These are phyloP conservation scores for Talaromyces sp. DNA, from an alignment of 2,329 filamentous ascomycete species.

Conservation along the genomic window DNA sequence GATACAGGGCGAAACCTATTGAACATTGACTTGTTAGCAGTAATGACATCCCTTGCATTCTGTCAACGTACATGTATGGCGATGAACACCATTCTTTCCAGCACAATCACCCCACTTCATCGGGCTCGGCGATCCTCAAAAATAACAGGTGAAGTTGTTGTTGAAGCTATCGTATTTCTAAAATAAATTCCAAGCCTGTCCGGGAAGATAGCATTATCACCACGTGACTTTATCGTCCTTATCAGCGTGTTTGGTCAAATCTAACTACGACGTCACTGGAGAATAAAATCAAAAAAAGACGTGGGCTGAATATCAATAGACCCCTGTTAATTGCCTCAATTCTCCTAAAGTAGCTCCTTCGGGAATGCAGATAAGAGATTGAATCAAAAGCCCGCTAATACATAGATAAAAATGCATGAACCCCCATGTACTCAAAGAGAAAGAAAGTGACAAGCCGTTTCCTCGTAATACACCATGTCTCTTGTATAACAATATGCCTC, in stretches of 20 bases:
- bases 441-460: conserved; percentile 11
- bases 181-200: conserved; percentile 2
- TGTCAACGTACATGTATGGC: conserved; percentile 37
- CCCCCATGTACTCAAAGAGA: conserved; percentile 6
- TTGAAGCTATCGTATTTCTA: neutral
- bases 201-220: conserved; percentile 12
- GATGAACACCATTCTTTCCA: conserved; percentile 32
- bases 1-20: conserved; percentile 45
- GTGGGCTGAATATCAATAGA: neutral
- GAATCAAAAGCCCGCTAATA: conserved; percentile 29
- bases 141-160: neutral
- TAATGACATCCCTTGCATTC: no score
- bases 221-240: conserved; percentile 15
- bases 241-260: neutral
- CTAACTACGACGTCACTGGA: neutral
- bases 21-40: no score
- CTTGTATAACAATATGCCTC: conserved; percentile 14
- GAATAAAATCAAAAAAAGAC: neutral
- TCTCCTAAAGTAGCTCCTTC: conserved; percentile 1
- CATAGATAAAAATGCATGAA: conserved; percentile 35
- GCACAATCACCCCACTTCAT: conserved; percentile 17
- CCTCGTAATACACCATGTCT: conserved; percentile 27
- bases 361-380: conserved; percentile 10
- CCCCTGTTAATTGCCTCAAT: conserved; percentile 10
- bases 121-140: conserved; percentile 15